Conservation (phyloP, 1,284 basidiomycete genomes). For the Austroboletus novae-zelandiae region DNA sequence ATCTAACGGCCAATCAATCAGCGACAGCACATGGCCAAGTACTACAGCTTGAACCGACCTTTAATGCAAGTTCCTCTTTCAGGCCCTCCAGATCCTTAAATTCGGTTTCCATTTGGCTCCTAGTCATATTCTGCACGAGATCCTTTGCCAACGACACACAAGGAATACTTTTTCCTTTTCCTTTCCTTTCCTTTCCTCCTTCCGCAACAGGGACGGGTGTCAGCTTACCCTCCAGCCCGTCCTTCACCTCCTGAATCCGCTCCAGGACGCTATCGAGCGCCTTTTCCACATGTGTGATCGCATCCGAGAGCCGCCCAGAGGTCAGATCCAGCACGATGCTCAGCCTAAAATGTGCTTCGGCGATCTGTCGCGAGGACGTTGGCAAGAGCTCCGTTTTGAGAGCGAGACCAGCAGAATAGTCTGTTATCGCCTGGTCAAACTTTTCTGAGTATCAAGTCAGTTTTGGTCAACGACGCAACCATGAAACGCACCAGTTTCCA, state of each 20-base stretch:
- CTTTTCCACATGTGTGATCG: conserved; percentile 75
- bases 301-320: conserved; percentile 73
- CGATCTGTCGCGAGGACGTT: conserved; percentile 78
- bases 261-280: conserved; percentile 74
- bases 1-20: conserved; percentile 46
- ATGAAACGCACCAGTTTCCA: conserved; percentile 71
- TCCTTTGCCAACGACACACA: conserved; percentile 48
- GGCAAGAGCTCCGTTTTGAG: conserved; percentile 75
- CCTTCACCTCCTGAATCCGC: conserved; percentile 63
- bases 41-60: conserved; percentile 46
- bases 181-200: conserved; percentile 44
- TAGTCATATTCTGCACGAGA: conserved; percentile 57
- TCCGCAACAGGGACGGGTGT: conserved; percentile 22
- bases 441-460: conserved; percentile 58
- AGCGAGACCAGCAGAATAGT: conserved; percentile 72
- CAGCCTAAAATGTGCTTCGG: conserved; percentile 87
- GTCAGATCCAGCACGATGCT: conserved; percentile 87
- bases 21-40: neutral
- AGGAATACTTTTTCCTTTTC: conserved; percentile 61
- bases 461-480: conserved; percentile 2
- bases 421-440: conserved; percentile 85
- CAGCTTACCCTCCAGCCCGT: conserved; percentile 46
- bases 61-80: conserved; percentile 75
- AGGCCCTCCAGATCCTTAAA: conserved; percentile 75
- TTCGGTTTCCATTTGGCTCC: conserved; percentile 69